Conservation (phyloP, 2,329 filamentous ascomycete genomes). For the Aaosphaeria arxii region DNA sequence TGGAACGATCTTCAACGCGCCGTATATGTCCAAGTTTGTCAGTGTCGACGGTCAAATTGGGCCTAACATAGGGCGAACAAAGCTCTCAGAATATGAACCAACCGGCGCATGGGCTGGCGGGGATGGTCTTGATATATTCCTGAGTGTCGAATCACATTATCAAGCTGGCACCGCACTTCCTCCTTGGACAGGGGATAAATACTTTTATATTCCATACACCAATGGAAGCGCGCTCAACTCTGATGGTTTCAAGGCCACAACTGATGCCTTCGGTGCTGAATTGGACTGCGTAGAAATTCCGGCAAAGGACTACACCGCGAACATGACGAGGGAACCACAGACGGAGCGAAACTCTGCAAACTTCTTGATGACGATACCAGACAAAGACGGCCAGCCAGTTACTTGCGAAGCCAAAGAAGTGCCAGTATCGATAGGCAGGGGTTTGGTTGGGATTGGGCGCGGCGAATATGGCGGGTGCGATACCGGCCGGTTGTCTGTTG, state of each 20-base stretch:
- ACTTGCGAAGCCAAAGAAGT: not conserved
- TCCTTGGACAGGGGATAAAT: constrained; percentile 47
- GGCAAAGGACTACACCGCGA: not conserved
- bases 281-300: constrained; percentile 26
- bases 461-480: constrained; percentile 1
- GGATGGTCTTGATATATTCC: constrained; percentile 36
- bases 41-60: constrained; percentile 24
- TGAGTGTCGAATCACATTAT: constrained; percentile 47
- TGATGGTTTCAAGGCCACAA: constrained; percentile 19
- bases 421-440: not conserved
- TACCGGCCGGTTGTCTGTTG: constrained; percentile 1
- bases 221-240: not conserved
- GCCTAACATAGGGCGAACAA: constrained; percentile 4
- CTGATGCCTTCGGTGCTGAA: constrained; percentile 32
- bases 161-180: constrained; percentile 45
- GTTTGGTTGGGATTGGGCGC: no score
- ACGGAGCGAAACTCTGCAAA: not conserved
- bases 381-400: not conserved
- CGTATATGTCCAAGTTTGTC: constrained; percentile 17
- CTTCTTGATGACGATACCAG: not conserved
- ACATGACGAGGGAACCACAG: not conserved
- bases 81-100: not conserved
- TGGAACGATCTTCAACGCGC: constrained; percentile 3
- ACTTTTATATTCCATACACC: constrained; percentile 47
- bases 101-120: constrained; percentile 28